These are phyloP conservation scores for Camellia lanceoleosa DNA, from an alignment of 148 eudicot species.

Conservation along the genomic window DNA sequence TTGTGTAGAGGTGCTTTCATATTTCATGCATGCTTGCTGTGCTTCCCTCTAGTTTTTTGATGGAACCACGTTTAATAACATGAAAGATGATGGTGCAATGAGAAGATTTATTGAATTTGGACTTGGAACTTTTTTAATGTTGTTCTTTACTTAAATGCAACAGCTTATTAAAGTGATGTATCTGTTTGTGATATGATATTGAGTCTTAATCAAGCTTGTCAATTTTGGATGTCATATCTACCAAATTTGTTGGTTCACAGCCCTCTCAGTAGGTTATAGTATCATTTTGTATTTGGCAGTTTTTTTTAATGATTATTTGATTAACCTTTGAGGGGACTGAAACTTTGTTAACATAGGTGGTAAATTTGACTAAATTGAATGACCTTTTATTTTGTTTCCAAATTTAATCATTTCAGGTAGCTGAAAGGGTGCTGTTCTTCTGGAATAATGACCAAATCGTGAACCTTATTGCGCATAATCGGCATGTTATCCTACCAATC, in stretches of 20 bases:
- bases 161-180: neutral
- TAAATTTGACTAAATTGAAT: too few species aligned
- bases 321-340: neutral
- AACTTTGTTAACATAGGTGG: too few species aligned
- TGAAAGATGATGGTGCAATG: neutral
- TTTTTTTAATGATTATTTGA: neutral
- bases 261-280: neutral
- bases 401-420: constrained; percentile 54
- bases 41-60: too few species aligned
- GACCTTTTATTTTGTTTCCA: neutral
- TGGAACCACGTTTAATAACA: neutral
- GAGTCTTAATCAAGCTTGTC: neutral
- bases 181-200: constrained; percentile 1
- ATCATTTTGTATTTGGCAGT: neutral
- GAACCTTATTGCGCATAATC: constrained; percentile 73
- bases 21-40: too few species aligned
- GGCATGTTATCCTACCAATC: constrained; percentile 69
- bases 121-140: too few species aligned
- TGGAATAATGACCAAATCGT: constrained; percentile 94
- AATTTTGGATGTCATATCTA: neutral
- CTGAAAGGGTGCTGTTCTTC: constrained; percentile 90
- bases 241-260: neutral
- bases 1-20: neutral
- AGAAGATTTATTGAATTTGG: neutral
- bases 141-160: neutral